Evolutionary conservation across 306 rosid species (phyloP).

Genomic region (Castanopsis chinensis): DNA sequence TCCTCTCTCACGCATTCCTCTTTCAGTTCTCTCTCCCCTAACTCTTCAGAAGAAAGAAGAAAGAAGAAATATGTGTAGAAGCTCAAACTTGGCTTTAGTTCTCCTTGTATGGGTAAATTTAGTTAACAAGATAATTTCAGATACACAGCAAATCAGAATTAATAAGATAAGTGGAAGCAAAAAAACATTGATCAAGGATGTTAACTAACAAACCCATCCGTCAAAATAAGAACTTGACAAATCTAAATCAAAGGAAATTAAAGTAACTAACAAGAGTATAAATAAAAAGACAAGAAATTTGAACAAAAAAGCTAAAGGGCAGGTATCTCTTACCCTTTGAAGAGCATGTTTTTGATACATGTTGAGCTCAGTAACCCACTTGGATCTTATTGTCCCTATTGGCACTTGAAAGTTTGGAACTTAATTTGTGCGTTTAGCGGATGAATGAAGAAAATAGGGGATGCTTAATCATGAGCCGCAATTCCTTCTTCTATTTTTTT

Average conservation of each 20-base stretch:
- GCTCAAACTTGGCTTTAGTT: no score
- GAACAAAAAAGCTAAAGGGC: background rate
- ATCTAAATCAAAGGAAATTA: background rate
- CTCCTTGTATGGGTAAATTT: no score
- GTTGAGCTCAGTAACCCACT: background rate
- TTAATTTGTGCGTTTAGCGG: background rate
- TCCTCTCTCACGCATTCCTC: no score
- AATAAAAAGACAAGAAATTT: background rate
- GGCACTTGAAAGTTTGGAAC: background rate
- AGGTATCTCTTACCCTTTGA: slow-evolving; percentile 45
- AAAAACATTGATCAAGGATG: background rate
- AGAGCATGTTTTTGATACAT: slow-evolving; percentile 31
- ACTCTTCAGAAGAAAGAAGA: no score
- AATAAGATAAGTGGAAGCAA: background rate
- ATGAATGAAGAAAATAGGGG: background rate
- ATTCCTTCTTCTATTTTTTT: no score
- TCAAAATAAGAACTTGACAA: background rate
- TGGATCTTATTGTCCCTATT: background rate
- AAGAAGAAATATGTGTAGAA: no score
- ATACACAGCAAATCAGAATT: background rate
- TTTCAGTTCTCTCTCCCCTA: no score
- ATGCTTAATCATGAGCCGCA: background rate
- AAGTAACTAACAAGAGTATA: no score
- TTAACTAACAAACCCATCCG: background rate
- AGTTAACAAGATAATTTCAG: background rate